Evolutionary conservation across 768 basidiomycete species (phyloP).

Genomic region (Hortiboletus campestris): DNA sequence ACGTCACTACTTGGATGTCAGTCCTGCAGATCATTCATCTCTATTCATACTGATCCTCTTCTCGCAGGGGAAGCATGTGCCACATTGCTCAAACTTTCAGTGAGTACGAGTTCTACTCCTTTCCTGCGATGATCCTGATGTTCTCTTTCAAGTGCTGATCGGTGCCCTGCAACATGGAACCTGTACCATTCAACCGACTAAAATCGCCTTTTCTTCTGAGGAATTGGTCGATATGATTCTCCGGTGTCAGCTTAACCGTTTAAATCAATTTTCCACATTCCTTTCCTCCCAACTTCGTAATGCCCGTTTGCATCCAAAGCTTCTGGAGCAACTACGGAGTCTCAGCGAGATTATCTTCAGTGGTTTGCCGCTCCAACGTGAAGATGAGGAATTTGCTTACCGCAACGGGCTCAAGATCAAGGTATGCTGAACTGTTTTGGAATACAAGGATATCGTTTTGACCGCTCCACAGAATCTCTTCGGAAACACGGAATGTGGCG

Average conservation of each 20-base stretch:
- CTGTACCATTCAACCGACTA: constrained; percentile 70
- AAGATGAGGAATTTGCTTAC: constrained; percentile 72
- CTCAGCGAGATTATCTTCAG: constrained; percentile 66
- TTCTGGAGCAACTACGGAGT: constrained; percentile 52
- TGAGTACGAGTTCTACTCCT: constrained; percentile 38
- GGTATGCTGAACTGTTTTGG: constrained; percentile 40
- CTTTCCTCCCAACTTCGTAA: constrained; percentile 61
- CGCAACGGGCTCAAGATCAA: constrained; percentile 60
- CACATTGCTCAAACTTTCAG: constrained; percentile 78
- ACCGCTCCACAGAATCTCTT: constrained; percentile 60
- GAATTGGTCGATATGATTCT: constrained; percentile 73
- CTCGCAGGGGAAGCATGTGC: constrained; percentile 74
- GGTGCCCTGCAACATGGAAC: constrained; percentile 70
- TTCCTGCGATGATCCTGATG: constrained; percentile 20
- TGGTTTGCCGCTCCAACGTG: constrained; percentile 60
- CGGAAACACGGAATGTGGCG: constrained; percentile 79
- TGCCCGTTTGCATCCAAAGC: constrained; percentile 56
- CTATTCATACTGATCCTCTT: constrained; percentile 34
- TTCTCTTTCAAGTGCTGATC: constrained; percentile 49
- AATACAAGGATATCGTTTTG: constrained; percentile 18
- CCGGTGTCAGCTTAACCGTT: constrained; percentile 64
- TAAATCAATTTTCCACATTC: constrained; percentile 74
- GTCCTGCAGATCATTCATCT: constrained; percentile 30
- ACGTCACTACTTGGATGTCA: constrained; percentile 73
- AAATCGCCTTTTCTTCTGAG: constrained; percentile 59